phyloP scores from a whole-genome alignment of 129 eudicot species.

The Mikania micrantha region DNA sequence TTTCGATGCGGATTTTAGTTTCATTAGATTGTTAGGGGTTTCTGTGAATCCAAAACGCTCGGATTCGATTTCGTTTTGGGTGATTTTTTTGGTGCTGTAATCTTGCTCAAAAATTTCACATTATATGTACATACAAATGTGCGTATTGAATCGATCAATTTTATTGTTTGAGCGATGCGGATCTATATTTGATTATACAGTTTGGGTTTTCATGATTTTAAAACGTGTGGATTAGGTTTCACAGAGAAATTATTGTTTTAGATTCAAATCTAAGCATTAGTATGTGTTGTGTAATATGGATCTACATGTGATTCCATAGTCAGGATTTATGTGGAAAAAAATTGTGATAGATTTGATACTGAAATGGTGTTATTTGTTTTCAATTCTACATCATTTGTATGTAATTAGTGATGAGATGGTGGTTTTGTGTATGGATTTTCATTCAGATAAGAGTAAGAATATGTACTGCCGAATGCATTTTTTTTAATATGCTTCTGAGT shows the following conservation, averaged over 20 bases:
- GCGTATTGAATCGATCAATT: background rate
- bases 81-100: background rate
- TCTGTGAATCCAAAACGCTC: background rate
- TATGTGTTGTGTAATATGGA: background rate
- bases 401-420: background rate
- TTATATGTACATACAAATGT: background rate
- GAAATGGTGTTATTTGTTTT: background rate
- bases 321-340: no score
- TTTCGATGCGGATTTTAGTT: constrained; percentile 15
- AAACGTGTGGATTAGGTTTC: background rate
- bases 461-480: background rate
- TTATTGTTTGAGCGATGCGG: background rate
- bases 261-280: background rate
- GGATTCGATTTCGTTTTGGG: background rate
- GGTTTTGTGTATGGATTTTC: background rate
- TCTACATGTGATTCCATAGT: background rate
- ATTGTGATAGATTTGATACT: background rate
- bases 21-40: background rate
- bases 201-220: background rate
- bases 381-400: background rate
- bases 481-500: background rate
- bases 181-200: constrained; percentile 4
- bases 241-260: background rate
- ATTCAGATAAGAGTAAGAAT: no score
- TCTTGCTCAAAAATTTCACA: no score